Base-by-base conservation (phyloP, 2,329 filamentous ascomycete genomes). In the Talaromyces islandicus region DNA sequence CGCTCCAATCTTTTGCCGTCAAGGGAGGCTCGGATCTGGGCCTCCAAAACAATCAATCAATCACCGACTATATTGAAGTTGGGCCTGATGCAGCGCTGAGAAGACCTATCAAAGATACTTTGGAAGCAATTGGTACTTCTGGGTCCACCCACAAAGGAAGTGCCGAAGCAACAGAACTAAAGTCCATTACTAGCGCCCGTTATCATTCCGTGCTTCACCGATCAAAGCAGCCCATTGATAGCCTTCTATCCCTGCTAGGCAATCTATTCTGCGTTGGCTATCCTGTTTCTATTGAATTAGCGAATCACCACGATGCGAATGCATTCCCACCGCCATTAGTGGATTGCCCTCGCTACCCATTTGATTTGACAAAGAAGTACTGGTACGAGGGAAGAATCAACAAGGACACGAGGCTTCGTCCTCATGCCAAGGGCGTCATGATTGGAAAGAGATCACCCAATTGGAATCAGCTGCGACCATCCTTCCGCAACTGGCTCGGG, bases 401-500 rank as follows among this genome's bases (percentile, higher is more conserved):
- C 1, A 51, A 41, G 21, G 17, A 48, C 4, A 38, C 38, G 11
- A 56, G 59, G 25, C 12, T 38, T 9, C 24, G 58, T 1, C 17
- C 46, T n/a, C 19, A 61, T 10, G 30, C 27, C 7, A 17, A 50
- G 3, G 54, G 57, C 17, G 61, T 62, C 7, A 19, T 65, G 10
- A 25, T 65, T 4, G 64, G 63, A 14, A 14, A 19, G 5, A 35
- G 50, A 17, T 54, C 66, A 4, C 35, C 66, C 1, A 68, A 70
- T 17, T 63, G 60, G 21, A 67, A 63, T 56, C 63, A 59, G 11
- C 50, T 62, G 1, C 64, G 67, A 41, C 27, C 65, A 11, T 64
- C 63, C 11, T 75, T 71, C 71, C 62, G 67, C 11, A 72, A 73
- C 43, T 62, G 67, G 30, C 58, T 76, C 3, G 57, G 64, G 2